Base-by-base conservation (phyloP, 1,284 basidiomycete species). In the Apiotrichum sp. region DNA sequence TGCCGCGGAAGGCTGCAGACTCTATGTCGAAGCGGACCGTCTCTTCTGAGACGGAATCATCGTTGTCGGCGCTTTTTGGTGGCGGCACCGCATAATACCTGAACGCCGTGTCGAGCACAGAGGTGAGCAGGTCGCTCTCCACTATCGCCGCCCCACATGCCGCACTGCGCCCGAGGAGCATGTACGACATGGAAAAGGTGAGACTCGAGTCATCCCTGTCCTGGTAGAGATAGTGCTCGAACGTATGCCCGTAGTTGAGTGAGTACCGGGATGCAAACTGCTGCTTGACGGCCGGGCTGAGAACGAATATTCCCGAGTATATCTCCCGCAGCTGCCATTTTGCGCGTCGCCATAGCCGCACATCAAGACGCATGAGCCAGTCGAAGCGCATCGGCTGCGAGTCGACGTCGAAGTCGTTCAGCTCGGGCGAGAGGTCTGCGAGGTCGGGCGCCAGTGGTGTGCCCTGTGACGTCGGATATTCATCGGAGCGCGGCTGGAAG, bases 121-220 rank as follows among this genome's bases (percentile, higher is more conserved):
- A 84, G 2, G 84, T 79, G 62, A 93, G 82, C 62, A 96, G 82
- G 58, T 83, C 81, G 64, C 85, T 80, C n/a, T 82, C 80, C 41
- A 87, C 85, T 47, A 93, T 84, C 62, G 91, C 85, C 8, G 82
- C 80, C 0, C 89, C 87, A 50, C 65, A 67, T 9, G 92, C 84
- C 0, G 86, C 86, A 0, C 91, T 91, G 3, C 91, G 86, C 0
- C 91, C 92, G 77, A 95, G 92, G 36, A 96, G 81, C 67, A 93
- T 89, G 14, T 93, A 82, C 34, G 89, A 87, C 64, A 95, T 89
- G 65, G 90, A 91, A 69, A 92, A 89, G 75, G 95, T 89, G 14
- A 90, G 89, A 3, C 89, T 70, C 50, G 68, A 89, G 73, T 97
- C 93, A 71, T 97, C 93, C 31, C 92, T 82, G 67, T 97, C 93